These are phyloP conservation scores for Elsinoe australis DNA, from an alignment of 2,329 filamentous ascomycete genomes.

Conservation along the genomic window DNA sequence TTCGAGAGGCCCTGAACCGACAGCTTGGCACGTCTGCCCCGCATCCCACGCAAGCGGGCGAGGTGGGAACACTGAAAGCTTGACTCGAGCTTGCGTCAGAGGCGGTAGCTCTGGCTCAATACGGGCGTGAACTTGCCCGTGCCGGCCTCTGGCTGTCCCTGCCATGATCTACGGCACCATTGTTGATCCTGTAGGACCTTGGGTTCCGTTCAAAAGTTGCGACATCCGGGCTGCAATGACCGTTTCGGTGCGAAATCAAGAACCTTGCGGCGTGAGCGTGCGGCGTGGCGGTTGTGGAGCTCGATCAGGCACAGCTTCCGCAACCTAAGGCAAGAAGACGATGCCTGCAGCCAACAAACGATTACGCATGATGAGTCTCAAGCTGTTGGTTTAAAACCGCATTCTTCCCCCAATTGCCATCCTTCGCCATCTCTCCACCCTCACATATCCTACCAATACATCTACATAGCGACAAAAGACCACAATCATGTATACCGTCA, in stretches of 20 bases:
- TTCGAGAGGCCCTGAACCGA: conserved; percentile 10
- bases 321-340: neutral
- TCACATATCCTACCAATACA: too few relatives aligned
- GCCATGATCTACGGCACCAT: conserved; percentile 5
- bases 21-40: conserved; percentile 10
- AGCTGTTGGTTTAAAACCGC: neutral
- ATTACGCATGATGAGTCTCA: neutral
- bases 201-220: neutral
- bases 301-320: neutral
- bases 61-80: neutral
- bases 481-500: conserved; percentile 10
- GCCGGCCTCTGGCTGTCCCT: too few relatives aligned
- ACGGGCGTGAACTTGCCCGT: too few relatives aligned
- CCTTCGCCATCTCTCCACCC: too few relatives aligned
- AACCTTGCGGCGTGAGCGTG: conserved; percentile 7
- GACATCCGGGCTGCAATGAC: too few relatives aligned
- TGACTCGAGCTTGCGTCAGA: conserved; percentile 14
- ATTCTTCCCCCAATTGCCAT: conserved; percentile 4
- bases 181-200: conserved; percentile 7
- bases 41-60: neutral
- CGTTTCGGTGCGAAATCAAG: too few relatives aligned
- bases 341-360: too few relatives aligned
- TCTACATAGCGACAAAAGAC: neutral
- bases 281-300: neutral
- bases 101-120: conserved; percentile 10